phyloP scores from a whole-genome alignment of 495 filamentous ascomycete species.

The Tuber brumale region DNA sequence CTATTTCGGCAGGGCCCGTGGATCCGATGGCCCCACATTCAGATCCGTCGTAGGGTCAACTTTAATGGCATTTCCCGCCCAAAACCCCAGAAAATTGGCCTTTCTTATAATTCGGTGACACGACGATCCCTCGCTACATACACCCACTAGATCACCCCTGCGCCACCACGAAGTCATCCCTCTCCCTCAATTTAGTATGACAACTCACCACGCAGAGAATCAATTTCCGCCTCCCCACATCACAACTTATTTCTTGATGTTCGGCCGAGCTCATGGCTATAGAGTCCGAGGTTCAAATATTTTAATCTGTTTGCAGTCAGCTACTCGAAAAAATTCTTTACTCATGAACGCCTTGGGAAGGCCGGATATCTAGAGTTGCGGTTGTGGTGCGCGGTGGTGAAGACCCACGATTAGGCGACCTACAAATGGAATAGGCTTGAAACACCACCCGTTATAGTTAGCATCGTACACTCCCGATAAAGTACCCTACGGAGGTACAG shows the following conservation, averaged over 20 bases:
- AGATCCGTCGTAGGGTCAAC: slow-evolving; percentile 45
- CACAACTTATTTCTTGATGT: slow-evolving; percentile 44
- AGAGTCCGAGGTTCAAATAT: slow-evolving; percentile 56
- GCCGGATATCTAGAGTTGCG: slow-evolving; percentile 48
- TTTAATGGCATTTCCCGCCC: slow-evolving; percentile 49
- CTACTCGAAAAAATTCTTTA: slow-evolving; percentile 57
- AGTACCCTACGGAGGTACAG: too few relatives aligned
- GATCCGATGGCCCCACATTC: slow-evolving; percentile 59
- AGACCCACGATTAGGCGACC: slow-evolving; percentile 51
- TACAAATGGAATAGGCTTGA: slow-evolving; percentile 55
- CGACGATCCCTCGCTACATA: slow-evolving; percentile 46
- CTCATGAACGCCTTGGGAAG: slow-evolving; percentile 45
- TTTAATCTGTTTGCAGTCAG: slow-evolving; percentile 56
- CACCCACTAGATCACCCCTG: slow-evolving; percentile 49
- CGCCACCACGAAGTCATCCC: slow-evolving; percentile 46
- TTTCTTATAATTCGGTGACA: slow-evolving; percentile 50
- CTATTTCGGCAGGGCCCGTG: slow-evolving; percentile 63
- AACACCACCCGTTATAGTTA: slow-evolving; percentile 45
- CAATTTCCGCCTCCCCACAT: slow-evolving; percentile 11
- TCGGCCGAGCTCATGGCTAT: slow-evolving; percentile 43
- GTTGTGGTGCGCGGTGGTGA: slow-evolving; percentile 54
- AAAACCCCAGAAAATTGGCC: slow-evolving; percentile 52
- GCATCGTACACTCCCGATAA: too few relatives aligned
- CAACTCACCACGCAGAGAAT: background rate
- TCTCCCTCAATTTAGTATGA: background rate